Base-by-base conservation (phyloP, 768 basidiomycete species). In the Cytidiella melzeri region DNA sequence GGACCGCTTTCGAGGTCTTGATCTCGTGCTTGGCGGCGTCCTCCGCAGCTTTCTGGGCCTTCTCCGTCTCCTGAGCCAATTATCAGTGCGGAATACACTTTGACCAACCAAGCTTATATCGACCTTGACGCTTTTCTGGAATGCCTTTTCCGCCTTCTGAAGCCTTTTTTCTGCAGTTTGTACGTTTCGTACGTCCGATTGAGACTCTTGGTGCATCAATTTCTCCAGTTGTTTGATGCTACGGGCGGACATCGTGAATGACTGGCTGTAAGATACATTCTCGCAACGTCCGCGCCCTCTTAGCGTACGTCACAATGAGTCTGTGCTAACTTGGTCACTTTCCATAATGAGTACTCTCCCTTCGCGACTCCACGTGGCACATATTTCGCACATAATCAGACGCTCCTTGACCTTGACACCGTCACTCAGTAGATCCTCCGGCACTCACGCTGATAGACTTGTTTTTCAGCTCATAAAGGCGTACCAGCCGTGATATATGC, bases 71-170 rank as follows among this genome's bases (percentile, higher is more conserved):
- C 54, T 55, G 40, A 30, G 27, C n/a, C n/a, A n/a, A n/a, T n/a
- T n/a, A n/a, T n/a, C n/a, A n/a, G n/a, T n/a, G n/a, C n/a, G n/a
- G n/a, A n/a, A n/a, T n/a, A n/a, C n/a, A n/a, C n/a, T n/a, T n/a
- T n/a, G n/a, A n/a, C n/a, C n/a, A n/a, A n/a, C n/a, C n/a, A n/a
- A n/a, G n/a, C n/a, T n/a, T n/a, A n/a, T n/a, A n/a, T n/a, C 5
- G n/a, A 55, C 54, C 54, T 52, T 55, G 36, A 52, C 19, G 40
- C 54, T 55, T 19, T 45, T 48, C 24, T 52, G 41, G 39, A 48
- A 43, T 3, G 42, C 43, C 39, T 52, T 52, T 38, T 55, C 54
- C 6, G 43, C 51, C 27, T 42, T 45, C 5, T 43, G 7, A 4
- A 55, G 13, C 38, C 52, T 47, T 27, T 55, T 52, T 38, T 20